phyloP scores from a whole-genome alignment of 345 rosid genomes.

The Salix arbutifolia region DNA sequence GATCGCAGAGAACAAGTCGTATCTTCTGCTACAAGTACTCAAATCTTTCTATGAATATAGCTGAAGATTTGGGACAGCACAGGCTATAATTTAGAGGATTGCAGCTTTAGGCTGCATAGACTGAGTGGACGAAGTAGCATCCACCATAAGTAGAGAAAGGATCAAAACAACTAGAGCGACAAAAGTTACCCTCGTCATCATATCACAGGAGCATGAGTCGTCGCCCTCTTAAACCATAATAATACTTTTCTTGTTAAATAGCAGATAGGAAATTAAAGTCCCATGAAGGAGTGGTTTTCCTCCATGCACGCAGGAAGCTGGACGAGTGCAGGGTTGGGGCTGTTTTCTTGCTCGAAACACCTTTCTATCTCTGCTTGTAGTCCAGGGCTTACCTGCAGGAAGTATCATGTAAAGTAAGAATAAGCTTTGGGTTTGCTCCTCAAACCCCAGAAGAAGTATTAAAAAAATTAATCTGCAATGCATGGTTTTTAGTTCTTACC shows the following conservation, averaged over 20 bases:
- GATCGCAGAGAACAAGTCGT: neutral
- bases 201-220: neutral
- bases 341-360: neutral
- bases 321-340: neutral
- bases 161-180: neutral
- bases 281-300: neutral
- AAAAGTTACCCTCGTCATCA: neutral
- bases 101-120: neutral
- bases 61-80: neutral
- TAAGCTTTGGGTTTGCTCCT: neutral
- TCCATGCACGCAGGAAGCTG: neutral
- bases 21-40: neutral
- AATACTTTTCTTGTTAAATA: neutral
- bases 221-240: neutral
- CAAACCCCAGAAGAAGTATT: neutral
- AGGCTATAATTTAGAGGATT: neutral
- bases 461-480: neutral
- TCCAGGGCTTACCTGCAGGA: neutral
- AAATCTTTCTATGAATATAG: neutral
- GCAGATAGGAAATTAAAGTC: neutral
- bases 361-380: neutral
- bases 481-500: neutral
- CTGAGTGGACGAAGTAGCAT: neutral
- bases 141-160: neutral
- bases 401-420: neutral